phyloP scores from a whole-genome alignment of 78 protist species.

The Emiliania huxleyi region DNA sequence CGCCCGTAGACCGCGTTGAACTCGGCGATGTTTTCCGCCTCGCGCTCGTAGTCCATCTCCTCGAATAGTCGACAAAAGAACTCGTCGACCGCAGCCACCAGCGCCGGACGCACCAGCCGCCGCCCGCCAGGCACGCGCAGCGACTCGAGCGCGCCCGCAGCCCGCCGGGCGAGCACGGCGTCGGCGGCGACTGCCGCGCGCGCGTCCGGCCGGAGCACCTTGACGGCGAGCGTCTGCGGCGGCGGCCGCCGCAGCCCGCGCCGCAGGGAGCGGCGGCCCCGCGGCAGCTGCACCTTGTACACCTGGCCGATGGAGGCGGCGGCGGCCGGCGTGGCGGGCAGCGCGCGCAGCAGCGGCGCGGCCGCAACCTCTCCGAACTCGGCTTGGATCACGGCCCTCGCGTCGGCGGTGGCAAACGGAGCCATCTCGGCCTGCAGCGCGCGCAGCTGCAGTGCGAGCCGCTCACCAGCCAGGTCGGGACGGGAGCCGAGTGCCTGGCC shows the following conservation, averaged over 20 bases:
- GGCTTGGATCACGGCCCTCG: neutral
- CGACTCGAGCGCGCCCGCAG: neutral
- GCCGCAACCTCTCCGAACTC: neutral
- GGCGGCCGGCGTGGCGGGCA: neutral
- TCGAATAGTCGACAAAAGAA: conserved; percentile 18
- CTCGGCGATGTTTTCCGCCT: neutral
- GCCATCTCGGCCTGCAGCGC: neutral
- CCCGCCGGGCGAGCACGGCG: neutral
- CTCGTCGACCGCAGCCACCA: conserved; percentile 19
- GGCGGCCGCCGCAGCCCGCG: neutral
- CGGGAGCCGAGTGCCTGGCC: conserved; percentile 13
- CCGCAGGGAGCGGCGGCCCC: neutral
- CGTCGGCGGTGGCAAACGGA: neutral
- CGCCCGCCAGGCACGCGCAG: neutral
- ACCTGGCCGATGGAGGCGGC: conserved; percentile 40
- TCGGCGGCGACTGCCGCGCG: neutral
- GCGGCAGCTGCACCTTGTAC: neutral
- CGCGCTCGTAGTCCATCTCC: conserved; percentile 1
- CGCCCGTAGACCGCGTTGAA: neutral
- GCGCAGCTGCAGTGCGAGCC: neutral
- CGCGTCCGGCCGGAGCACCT: neutral
- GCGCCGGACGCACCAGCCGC: neutral
- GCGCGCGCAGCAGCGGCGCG: neutral
- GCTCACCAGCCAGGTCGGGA: neutral
- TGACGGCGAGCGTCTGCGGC: neutral